phyloP scores from a whole-genome alignment of 441 rosid genomes.

The Euphorbia corollata region DNA sequence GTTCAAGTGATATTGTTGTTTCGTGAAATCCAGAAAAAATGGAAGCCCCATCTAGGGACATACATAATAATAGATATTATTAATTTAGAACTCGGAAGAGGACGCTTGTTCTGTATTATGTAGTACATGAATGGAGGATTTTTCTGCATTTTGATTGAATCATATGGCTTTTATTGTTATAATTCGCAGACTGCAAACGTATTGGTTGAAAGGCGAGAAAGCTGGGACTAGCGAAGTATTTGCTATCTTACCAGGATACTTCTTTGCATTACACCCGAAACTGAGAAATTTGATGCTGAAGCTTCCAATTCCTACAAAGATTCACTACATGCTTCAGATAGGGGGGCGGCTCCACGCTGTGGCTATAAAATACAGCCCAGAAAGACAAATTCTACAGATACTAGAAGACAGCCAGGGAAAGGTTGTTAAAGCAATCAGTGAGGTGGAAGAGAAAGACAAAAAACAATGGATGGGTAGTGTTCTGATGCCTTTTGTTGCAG shows the following conservation, averaged over 20 bases:
- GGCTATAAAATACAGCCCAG: conserved; percentile 58
- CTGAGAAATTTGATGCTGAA: conserved; percentile 50
- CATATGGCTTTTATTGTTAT: too few species aligned
- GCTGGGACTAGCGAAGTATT: conserved; percentile 64
- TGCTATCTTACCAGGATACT: conserved; percentile 58
- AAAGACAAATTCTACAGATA: conserved; percentile 59
- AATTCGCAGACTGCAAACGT: conserved; percentile 59
- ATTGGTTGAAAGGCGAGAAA: conserved; percentile 82
- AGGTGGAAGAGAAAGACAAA: conserved; percentile 77
- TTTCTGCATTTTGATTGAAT: background rate
- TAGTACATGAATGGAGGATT: background rate
- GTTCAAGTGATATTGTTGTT: background rate
- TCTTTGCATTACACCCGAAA: conserved; percentile 37
- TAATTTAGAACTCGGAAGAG: background rate
- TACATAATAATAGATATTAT: too few species aligned
- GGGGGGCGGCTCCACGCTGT: conserved; percentile 46
- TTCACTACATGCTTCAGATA: conserved; percentile 44
- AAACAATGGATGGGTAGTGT: conserved; percentile 91
- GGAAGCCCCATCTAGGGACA: background rate
- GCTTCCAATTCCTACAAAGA: conserved; percentile 57
- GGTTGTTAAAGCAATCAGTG: conserved; percentile 63
- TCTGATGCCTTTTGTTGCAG: conserved; percentile 62
- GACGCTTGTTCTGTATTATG: background rate
- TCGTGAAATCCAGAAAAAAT: background rate
- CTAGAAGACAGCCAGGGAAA: conserved; percentile 78